Base-by-base conservation (phyloP, 768 basidiomycete genomes). In the Boletus edulis region DNA sequence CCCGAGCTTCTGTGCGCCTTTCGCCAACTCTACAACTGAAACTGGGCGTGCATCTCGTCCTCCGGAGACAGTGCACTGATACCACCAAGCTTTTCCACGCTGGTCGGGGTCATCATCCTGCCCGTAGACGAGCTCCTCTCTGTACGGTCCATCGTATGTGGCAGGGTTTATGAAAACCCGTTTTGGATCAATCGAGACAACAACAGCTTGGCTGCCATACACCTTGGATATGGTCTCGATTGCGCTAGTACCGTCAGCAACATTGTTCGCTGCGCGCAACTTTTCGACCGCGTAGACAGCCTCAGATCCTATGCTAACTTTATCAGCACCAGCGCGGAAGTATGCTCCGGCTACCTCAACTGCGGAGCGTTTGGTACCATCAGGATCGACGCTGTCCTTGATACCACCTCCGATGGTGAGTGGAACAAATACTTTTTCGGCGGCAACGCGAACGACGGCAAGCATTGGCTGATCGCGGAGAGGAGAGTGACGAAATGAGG, bases 341-440 rank as follows among this genome's bases (percentile, higher is more conserved):
- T 99, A 99, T 14, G 87, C 84, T 10, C 91, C 89, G 4, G 97
- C 97, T 46, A 98, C 97, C 70, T 98, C 95, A 54, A 97, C 79
- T 14, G 97, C 97, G 29, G 83, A 78, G 57, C 84, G 89, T 55
- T 75, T 76, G 6, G 94, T 96, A 35, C 94, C 95, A 70, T 99
- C 97, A 0, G 97, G 97, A 67, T 99, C 97, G 64, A 91, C 76
- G 18, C 87, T 87, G 71, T 97, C 94, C 71, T 95, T 95, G 77
- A 99, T 98, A 2, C 97, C 97, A 20, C 97, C 97, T 24, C 97
- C 97, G 61, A 99, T 94, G 15, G 97, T 98, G 37, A 99, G 81
- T n/a, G 97, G 97, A 2, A 99, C 94, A 64, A 95, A 98, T 43
- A 98, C 83, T 49, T 84, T 82, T 70, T 92, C 84, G 1, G 97